Percentiles rank a stretch among this genome's conserved stretches.
Evolutionary conservation across 352 stramenopile genomes (phyloP).

Genomic region (Globisporangium cystogenes): DNA sequence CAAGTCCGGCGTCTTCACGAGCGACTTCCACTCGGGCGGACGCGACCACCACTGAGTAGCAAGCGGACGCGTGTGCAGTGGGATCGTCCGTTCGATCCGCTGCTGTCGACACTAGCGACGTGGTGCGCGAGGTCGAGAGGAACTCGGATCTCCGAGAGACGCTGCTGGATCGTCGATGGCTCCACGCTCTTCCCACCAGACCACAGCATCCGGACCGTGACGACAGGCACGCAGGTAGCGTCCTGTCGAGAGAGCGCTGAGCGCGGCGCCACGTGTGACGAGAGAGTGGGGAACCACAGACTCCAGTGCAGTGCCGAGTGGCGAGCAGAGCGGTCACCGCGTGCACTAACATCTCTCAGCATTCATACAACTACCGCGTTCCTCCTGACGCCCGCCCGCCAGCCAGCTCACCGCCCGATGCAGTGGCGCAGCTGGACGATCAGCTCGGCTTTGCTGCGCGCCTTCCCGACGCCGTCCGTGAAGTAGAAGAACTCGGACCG

Average conservation of each 20-base stretch:
- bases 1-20: constrained; percentile 53
- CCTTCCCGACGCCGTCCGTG: constrained; percentile 34
- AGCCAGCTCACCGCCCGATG: not conserved
- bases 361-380: not conserved
- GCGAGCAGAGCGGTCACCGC: not conserved
- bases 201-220: too few species aligned
- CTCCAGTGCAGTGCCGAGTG: not conserved
- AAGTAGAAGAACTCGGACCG: constrained; percentile 69
- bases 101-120: too few species aligned
- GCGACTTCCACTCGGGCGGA: constrained; percentile 28
- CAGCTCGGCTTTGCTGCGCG: constrained; percentile 32
- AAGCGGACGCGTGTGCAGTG: not conserved
- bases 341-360: not conserved
- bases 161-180: too few species aligned
- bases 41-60: constrained; percentile 35
- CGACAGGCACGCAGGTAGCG: too few species aligned
- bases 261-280: too few species aligned
- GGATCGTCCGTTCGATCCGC: not conserved
- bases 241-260: not conserved
- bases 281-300: not conserved
- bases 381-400: not conserved
- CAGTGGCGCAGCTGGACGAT: constrained; percentile 30
- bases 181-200: too few species aligned
- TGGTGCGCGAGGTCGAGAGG: not conserved
- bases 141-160: not conserved